These are phyloP conservation scores for Pichia cephalocereana DNA, from an alignment of 805 yeast genomes.

Conservation along the genomic window DNA sequence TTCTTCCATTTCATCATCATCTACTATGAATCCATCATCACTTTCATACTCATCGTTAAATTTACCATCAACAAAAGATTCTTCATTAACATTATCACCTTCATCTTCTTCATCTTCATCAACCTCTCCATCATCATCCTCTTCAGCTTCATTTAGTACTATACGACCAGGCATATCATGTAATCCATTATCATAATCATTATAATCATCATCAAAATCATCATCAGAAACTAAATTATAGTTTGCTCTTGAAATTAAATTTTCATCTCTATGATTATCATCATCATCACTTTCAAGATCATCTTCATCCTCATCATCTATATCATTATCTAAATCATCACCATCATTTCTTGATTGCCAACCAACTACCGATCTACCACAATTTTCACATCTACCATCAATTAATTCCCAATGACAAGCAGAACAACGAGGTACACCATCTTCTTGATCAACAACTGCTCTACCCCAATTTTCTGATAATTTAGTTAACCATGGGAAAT, in stretches of 20 bases:
- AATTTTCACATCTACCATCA: conserved; percentile 58
- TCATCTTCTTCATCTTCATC: not conserved
- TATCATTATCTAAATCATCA: conserved; percentile 8
- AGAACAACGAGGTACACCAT: conserved; percentile 68
- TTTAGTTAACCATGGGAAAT: conserved; percentile 36
- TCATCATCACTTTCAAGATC: not conserved
- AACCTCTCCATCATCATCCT: conserved; percentile 1
- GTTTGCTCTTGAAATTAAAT: not conserved
- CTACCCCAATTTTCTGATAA: conserved; percentile 39
- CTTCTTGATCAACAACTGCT: conserved; percentile 51
- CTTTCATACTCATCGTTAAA: conserved; percentile 5
- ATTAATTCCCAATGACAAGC: conserved; percentile 76
- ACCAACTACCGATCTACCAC: conserved; percentile 42
- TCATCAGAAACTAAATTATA: not conserved
- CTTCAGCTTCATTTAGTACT: conserved; percentile 1
- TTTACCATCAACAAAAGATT: not conserved
- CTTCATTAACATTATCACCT: not conserved
- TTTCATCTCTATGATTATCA: not conserved
- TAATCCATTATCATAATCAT: conserved; percentile 9
- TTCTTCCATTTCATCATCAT: conserved; percentile 7
- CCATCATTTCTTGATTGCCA: conserved; percentile 12
- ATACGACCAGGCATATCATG: not conserved
- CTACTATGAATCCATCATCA: conserved; percentile 12
- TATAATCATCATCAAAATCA: conserved; percentile 1
- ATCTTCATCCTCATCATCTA: conserved; percentile 5